Evolutionary conservation across 176 grass and related monocot genomes (phyloP).

Genomic region (Carex kokanica): DNA sequence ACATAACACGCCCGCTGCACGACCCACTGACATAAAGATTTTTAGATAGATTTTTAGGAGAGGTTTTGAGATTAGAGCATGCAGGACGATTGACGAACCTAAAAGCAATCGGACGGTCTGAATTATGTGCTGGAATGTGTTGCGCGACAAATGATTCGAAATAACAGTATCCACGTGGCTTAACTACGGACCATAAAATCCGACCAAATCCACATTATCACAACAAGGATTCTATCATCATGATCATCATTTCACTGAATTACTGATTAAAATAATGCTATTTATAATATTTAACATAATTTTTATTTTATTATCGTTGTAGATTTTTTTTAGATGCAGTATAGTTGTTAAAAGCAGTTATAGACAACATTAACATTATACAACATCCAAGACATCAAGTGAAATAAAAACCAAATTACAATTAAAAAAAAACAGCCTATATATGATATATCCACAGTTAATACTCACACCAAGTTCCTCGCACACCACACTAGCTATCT

Average conservation of each 20-base stretch:
- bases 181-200: not conserved
- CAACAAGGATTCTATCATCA: not conserved
- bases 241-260: not conserved
- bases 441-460: slow-evolving; percentile 13
- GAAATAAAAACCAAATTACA: not conserved
- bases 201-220: not conserved
- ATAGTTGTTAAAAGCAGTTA: not conserved
- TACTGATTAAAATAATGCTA: not conserved
- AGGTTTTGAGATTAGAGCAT: too few species aligned
- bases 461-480: not conserved
- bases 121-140: too few species aligned
- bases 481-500: not conserved
- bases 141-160: not conserved
- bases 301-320: not conserved
- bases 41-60: too few species aligned
- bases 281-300: not conserved
- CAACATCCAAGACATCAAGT: not conserved
- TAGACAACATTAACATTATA: not conserved
- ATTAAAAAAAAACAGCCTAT: not conserved
- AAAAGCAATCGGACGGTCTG: too few species aligned
- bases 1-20: too few species aligned
- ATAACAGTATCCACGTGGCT: slow-evolving; percentile 1
- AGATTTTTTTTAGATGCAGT: not conserved
- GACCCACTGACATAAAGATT: too few species aligned
- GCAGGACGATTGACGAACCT: too few species aligned